These are phyloP conservation scores for Lepiota brunneoincarnata DNA, from an alignment of 768 basidiomycete genomes.

Conservation along the genomic window DNA sequence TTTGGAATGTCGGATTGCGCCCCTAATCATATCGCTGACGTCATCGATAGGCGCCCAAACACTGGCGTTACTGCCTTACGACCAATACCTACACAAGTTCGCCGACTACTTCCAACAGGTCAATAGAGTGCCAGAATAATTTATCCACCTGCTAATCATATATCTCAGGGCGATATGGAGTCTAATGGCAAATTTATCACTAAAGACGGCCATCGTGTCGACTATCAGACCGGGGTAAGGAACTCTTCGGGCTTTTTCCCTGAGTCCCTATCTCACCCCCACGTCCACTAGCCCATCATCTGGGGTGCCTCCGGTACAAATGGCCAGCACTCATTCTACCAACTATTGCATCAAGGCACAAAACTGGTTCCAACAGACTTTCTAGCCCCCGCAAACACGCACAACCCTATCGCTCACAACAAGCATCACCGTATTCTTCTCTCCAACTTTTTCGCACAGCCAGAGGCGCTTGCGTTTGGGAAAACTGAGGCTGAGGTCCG, in stretches of 20 bases:
- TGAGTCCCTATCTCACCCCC: neutral
- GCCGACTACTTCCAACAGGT: constrained; percentile 99
- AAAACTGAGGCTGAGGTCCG: constrained; percentile 90
- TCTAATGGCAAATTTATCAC: constrained; percentile 98
- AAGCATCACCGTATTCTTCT: constrained; percentile 97
- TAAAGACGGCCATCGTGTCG: constrained; percentile 87
- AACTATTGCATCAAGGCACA: constrained; percentile 92
- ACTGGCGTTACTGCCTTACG: constrained; percentile 92
- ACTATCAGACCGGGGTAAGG: constrained; percentile 94
- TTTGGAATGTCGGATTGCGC: neutral
- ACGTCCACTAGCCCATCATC: constrained; percentile 76
- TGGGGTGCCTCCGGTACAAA: constrained; percentile 99
- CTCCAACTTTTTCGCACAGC: constrained; percentile 98
- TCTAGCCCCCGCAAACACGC: constrained; percentile 83
- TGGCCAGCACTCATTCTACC: constrained; percentile 99
- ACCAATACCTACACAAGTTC: constrained; percentile 99
- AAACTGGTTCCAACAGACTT: constrained; percentile 92
- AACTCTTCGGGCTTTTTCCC: constrained; percentile 3
- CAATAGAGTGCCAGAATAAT: neutral
- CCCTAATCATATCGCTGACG: constrained; percentile 2
- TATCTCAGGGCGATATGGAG: constrained; percentile 91
- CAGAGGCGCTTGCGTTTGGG: constrained; percentile 96
- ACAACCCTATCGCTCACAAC: constrained; percentile 83
- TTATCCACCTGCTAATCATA: neutral
- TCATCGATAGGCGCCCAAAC: constrained; percentile 75